Evolutionary conservation across 2,329 filamentous ascomycete species (phyloP), one percentile per base, ranked within the genome.

Genomic region (Chalaropsis thielavioides): DNA sequence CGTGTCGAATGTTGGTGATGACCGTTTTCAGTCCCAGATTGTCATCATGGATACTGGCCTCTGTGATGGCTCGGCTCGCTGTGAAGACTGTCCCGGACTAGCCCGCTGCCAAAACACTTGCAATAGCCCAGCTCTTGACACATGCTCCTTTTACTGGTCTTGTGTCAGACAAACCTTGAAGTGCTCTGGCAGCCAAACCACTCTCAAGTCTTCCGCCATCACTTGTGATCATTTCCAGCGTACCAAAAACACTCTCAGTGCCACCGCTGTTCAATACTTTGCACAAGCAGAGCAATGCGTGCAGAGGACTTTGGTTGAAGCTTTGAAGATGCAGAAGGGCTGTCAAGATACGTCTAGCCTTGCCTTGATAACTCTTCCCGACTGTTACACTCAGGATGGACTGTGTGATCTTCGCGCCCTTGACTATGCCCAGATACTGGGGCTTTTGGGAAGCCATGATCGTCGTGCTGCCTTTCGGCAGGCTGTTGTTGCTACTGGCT

Each of bases 31-130:
- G 27, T 67, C 65, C 10, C 31, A 61, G 40, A 64, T 64, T 11
- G 27, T 61, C 24, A 46, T 67, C n/a, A 54, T 64, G 4, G 46
- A 62, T 59, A 62, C 40, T 44, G 65, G 62, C 3, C 19, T 67
- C 38, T 67, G 62, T 35, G 59, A 49, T 17, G 15, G 41, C 19
- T 58, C 58, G 2, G 65, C 65, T 17, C 56, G 31, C 22, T 67
- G 62, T 31, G 58, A 49, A 7, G 62, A 62, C 11, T 67, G 65
- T 49, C 65, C 65, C 40, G 62, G 62, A 3, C 49, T 67, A 35
- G 58, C 65, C 7, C 62, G 62, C n/a, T 67, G 65, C 65, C 62
- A 67, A 27, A 31, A 22, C 13, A 43, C 59, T 1, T 67, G 65
- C 46, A 38, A 24, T 17, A 40, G 41, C 8, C 62, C 62, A 11